Conservation (phyloP, 2,329 filamentous ascomycete species). For the Cyclaneusma minus region DNA sequence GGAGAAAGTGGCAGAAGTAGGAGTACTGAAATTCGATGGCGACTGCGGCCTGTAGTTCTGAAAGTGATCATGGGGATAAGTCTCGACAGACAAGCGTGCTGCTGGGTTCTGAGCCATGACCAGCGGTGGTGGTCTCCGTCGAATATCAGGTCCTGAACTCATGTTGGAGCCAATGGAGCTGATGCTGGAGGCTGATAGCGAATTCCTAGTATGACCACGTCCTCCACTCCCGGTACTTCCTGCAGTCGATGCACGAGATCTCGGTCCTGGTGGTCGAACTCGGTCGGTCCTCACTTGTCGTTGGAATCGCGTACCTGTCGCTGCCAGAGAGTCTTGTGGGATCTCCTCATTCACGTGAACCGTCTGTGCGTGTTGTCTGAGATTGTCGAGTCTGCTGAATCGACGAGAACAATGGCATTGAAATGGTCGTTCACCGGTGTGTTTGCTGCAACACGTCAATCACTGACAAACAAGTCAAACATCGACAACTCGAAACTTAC, state of each 20-base stretch:
- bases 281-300: slow-evolving; percentile 81
- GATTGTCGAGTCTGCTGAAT: slow-evolving; percentile 87
- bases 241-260: slow-evolving; percentile 63
- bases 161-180: slow-evolving; percentile 48
- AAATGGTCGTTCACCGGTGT: slow-evolving; percentile 92
- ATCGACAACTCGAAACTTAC: slow-evolving; percentile 29
- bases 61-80: slow-evolving; percentile 50
- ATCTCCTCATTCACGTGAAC: slow-evolving; percentile 98
- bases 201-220: slow-evolving; percentile 69
- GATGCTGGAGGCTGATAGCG: slow-evolving; percentile 76
- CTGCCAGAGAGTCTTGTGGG: slow-evolving; percentile 80
- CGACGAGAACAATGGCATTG: slow-evolving; percentile 88
- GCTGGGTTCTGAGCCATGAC: slow-evolving; percentile 67
- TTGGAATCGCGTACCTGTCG: slow-evolving; percentile 82
- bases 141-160: slow-evolving; percentile 41
- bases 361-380: slow-evolving; percentile 92
- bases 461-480: slow-evolving; percentile 14
- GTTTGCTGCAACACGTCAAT: slow-evolving; percentile 47
- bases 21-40: slow-evolving; percentile 63
- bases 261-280: slow-evolving; percentile 55
- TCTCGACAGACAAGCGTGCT: slow-evolving; percentile 50
- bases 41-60: slow-evolving; percentile 50
- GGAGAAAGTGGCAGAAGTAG: slow-evolving; percentile 71
- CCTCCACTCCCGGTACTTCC: slow-evolving; percentile 56
- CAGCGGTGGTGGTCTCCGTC: slow-evolving; percentile 64